Evolutionary conservation across 2,329 filamentous ascomycete species (phyloP), one percentile per base, ranked within the genome.

Genomic region (Claviceps sp.): DNA sequence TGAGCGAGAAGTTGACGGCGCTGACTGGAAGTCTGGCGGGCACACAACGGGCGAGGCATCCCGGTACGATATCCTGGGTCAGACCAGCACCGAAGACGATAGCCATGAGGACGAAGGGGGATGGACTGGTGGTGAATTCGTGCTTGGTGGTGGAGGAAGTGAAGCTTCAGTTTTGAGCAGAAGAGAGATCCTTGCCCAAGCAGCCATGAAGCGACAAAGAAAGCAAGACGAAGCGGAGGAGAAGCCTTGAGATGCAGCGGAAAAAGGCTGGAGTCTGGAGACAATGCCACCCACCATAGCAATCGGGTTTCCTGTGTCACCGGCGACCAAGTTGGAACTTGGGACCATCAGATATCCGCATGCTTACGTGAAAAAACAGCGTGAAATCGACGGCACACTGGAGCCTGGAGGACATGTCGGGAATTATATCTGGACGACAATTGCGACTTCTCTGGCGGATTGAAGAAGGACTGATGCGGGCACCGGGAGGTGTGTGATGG

Each of bases 1-100:
- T 61, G 90, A 97, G 73, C 76, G 77, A 49, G 91, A 96, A 72
- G 91, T 96, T 3, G 84, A 85, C 53, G 73, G 71, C 48, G 85
- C 79, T 16, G 89, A 96, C 70, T 95, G 87, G 83, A 84, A 75
- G 61, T 75, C 76, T 24, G 81, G 82, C 0, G 90, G 90, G 0
- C 71, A 76, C 50, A 80, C 74, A 5, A 67, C 91, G 2, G 81
- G 81, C 72, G 70, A 85, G 73, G 65, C 81, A 72, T 74, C 80
- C 70, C 67, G 76, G 68, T 78, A 76, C 43, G 75, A 80, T 58
- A 72, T 75, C 55, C 72, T 75, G 34, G 73, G 71, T 16, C 63
- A 64, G 50, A 65, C 68, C 17, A 73, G 70, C 3, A 76, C 73
- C 13, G 70, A 70, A 43, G 78, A 76, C 7, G 77, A 74, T 47